Conservation (phyloP, 345 rosid species). For the Rhodamnia argentea region DNA sequence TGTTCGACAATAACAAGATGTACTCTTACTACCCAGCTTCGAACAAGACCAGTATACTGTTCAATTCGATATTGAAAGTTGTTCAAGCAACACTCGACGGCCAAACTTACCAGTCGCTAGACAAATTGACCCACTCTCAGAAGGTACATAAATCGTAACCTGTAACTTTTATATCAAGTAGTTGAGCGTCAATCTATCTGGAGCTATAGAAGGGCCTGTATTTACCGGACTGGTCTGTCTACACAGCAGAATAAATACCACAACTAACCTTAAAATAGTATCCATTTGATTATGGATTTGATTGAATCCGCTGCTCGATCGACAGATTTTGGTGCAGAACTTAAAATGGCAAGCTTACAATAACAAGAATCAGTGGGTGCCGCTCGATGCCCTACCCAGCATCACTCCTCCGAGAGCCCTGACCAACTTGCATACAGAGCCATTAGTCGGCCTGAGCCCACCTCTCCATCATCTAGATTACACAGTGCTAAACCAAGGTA, state of each 20-base stretch:
- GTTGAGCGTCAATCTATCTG: neutral
- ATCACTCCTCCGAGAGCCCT: conserved; percentile 21
- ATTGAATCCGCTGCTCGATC: neutral
- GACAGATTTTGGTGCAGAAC: conserved; percentile 30
- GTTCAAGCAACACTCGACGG: conserved; percentile 30
- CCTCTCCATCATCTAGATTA: conserved; percentile 17
- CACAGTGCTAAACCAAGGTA: conserved; percentile 27
- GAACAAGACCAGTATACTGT: conserved; percentile 21
- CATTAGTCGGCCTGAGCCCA: conserved; percentile 5
- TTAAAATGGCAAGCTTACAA: conserved; percentile 37
- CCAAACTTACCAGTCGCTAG: conserved; percentile 7
- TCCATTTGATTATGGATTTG: neutral
- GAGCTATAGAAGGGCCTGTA: neutral
- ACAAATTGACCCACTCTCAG: conserved; percentile 18
- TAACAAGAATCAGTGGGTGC: conserved; percentile 11
- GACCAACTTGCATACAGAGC: conserved; percentile 14
- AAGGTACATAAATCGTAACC: conserved; percentile 14
- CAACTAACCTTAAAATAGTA: neutral
- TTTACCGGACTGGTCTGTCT: neutral
- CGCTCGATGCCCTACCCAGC: conserved; percentile 4
- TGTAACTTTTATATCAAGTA: neutral
- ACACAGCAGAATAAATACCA: neutral
- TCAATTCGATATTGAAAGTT: conserved; percentile 40
- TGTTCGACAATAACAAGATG: conserved; percentile 29
- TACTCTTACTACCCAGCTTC: conserved; percentile 20